These are phyloP conservation scores for Kappamyces sp. DNA, from an alignment of 192 early-diverging fungal genomes.

Conservation along the genomic window DNA sequence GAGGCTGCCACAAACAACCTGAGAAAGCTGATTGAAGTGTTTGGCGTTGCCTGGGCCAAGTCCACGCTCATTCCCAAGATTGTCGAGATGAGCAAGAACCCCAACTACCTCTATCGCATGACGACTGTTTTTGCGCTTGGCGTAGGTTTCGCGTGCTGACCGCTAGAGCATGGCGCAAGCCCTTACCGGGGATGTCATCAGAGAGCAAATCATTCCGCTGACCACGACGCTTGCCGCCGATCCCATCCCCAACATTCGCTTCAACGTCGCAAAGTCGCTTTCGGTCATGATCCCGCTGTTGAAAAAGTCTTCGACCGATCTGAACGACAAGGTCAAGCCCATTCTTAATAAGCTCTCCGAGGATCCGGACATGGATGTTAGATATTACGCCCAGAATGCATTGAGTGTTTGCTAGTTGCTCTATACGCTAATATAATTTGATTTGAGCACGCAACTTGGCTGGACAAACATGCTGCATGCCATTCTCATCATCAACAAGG, in stretches of 20 bases:
- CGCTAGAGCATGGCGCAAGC: constrained; percentile 79
- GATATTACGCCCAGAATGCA: constrained; percentile 84
- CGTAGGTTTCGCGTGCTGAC: constrained; percentile 40
- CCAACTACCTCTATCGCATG: constrained; percentile 97
- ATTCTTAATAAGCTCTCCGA: constrained; percentile 76
- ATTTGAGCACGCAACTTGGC: no score
- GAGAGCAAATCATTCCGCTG: constrained; percentile 83
- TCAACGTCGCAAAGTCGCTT: constrained; percentile 96
- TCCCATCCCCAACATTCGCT: constrained; percentile 98
- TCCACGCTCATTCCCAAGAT: constrained; percentile 91
- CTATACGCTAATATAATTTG: no score
- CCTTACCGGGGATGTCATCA: constrained; percentile 80
- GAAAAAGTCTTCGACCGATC: constrained; percentile 48
- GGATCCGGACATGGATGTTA: constrained; percentile 90
- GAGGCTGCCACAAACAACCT: constrained; percentile 95
- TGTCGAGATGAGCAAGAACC: constrained; percentile 77
- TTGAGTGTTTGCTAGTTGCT: constrained; percentile 19
- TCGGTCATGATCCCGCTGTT: constrained; percentile 78
- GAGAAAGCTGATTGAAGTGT: constrained; percentile 92
- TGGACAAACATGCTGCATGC: constrained; percentile 26
- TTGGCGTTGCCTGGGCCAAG: constrained; percentile 98
- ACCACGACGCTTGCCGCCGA: constrained; percentile 78
- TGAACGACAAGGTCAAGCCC: constrained; percentile 71
- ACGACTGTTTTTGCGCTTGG: constrained; percentile 95
- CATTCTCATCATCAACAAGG: constrained; percentile 51